Evolutionary conservation across 805 yeast species (phyloP).

Genomic region (Cyberlindnera misumaiensis): DNA sequence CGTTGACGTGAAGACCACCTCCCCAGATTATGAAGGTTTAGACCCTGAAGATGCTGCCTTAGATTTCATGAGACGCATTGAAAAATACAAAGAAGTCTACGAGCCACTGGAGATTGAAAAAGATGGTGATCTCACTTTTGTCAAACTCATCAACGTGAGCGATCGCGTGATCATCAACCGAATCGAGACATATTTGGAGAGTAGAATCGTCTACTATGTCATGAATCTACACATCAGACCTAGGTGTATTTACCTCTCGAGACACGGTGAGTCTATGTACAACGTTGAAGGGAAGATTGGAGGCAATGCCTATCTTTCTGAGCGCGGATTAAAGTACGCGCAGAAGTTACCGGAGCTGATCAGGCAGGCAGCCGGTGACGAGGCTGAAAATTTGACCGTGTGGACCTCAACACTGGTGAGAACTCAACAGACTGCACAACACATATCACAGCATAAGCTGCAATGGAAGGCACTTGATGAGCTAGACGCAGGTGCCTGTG

Average conservation of each 20-base stretch:
- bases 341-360: constrained; percentile 73
- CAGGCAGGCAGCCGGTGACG: constrained; percentile 35
- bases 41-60: constrained; percentile 65
- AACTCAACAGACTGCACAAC: constrained; percentile 88
- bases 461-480: constrained; percentile 98
- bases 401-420: constrained; percentile 93
- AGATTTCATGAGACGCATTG: constrained; percentile 71
- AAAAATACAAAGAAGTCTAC: constrained; percentile 65
- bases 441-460: constrained; percentile 71
- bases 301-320: constrained; percentile 83
- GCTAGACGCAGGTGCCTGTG: constrained; percentile 95
- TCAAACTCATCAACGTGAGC: constrained; percentile 82
- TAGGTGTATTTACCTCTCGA: constrained; percentile 83
- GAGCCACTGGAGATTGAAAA: constrained; percentile 59
- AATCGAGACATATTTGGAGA: constrained; percentile 82
- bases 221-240: constrained; percentile 95
- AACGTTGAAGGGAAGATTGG: constrained; percentile 94
- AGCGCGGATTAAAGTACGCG: constrained; percentile 81
- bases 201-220: constrained; percentile 89
- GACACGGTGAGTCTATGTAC: constrained; percentile 93
- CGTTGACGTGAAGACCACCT: constrained; percentile 74
- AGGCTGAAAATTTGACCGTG: constrained; percentile 65
- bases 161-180: constrained; percentile 83
- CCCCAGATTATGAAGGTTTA: constrained; percentile 25
- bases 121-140: constrained; percentile 69